A percentile compares a stretch with the other conserved stretches of the same genome.
Evolutionary conservation across 331 rosid species (phyloP).

Genomic region (Malus hybrid): DNA sequence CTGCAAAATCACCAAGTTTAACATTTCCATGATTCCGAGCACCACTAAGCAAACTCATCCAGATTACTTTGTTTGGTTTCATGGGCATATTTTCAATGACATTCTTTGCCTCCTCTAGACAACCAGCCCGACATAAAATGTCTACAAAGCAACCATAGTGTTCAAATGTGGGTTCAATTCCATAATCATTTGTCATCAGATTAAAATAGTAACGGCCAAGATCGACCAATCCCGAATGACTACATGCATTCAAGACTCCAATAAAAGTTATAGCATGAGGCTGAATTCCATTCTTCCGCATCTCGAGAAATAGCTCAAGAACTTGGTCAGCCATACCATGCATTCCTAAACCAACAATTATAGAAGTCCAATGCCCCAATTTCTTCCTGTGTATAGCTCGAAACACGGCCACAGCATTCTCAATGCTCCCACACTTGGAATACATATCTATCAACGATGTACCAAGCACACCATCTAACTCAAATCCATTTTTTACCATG

Average conservation of each 20-base stretch:
- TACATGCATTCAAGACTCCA: slow-evolving; percentile 57
- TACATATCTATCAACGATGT: slow-evolving; percentile 49
- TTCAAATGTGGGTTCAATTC: slow-evolving; percentile 44
- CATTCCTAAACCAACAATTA: slow-evolving; percentile 53
- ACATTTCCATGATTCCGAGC: slow-evolving; percentile 38
- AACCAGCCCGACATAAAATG: slow-evolving; percentile 53
- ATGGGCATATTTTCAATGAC: slow-evolving; percentile 41
- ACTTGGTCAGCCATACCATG: slow-evolving; percentile 48
- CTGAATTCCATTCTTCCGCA: slow-evolving; percentile 34
- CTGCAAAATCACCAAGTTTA: slow-evolving; percentile 43
- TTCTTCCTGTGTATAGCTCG: slow-evolving; percentile 30
- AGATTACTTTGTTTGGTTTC: slow-evolving; percentile 43
- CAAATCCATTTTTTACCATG: slow-evolving; percentile 35
- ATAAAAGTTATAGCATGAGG: slow-evolving; percentile 49
- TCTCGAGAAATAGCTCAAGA: slow-evolving; percentile 37
- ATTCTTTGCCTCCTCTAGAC: slow-evolving; percentile 42
- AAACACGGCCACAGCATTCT: slow-evolving; percentile 35
- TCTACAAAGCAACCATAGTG: slow-evolving; percentile 58
- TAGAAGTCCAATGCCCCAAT: slow-evolving; percentile 53
- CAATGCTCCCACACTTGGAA: slow-evolving; percentile 51
- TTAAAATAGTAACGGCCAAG: slow-evolving; percentile 34
- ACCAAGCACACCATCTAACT: slow-evolving; percentile 43
- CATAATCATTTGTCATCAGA: slow-evolving; percentile 39
- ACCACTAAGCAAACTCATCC: slow-evolving; percentile 56
- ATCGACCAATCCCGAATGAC: slow-evolving; percentile 51